phyloP scores from a whole-genome alignment of 2,329 filamentous ascomycete genomes.

The Cladophialophora chaetospira region DNA sequence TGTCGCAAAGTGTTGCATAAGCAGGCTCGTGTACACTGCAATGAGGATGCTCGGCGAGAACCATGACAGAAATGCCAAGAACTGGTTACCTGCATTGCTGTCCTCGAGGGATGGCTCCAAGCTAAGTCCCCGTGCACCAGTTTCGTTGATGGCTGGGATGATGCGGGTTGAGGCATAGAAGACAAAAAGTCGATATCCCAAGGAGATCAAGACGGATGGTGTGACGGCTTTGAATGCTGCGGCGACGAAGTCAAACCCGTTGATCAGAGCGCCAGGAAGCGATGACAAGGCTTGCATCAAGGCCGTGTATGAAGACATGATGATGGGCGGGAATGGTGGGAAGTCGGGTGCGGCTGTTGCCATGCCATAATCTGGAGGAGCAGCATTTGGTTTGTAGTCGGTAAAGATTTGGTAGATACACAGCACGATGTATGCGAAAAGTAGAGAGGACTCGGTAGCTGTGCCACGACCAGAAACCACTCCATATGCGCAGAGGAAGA shows the following conservation, averaged over 20 bases:
- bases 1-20: slow-evolving; percentile 92
- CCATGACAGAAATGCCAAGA: slow-evolving; percentile 84
- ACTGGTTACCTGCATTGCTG: slow-evolving; percentile 74
- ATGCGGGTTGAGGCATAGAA: slow-evolving; percentile 95
- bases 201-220: slow-evolving; percentile 90
- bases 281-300: slow-evolving; percentile 80
- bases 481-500: slow-evolving; percentile 91
- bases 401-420: slow-evolving; percentile 99
- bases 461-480: slow-evolving; percentile 93
- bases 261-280: slow-evolving; percentile 80
- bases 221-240: slow-evolving; percentile 95
- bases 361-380: slow-evolving; percentile 52
- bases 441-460: slow-evolving; percentile 87
- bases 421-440: slow-evolving; percentile 97
- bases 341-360: slow-evolving; percentile 69
- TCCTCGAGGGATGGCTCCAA: slow-evolving; percentile 86
- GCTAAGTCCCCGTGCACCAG: slow-evolving; percentile 77
- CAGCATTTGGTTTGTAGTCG: slow-evolving; percentile 83
- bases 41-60: slow-evolving; percentile 94
- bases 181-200: slow-evolving; percentile 90
- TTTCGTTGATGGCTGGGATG: slow-evolving; percentile 88
- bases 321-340: slow-evolving; percentile 91
- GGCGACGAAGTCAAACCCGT: slow-evolving; percentile 80
- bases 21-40: slow-evolving; percentile 90
- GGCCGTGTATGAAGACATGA: slow-evolving; percentile 97